Conservation (phyloP, 768 basidiomycete genomes). For the Hirschioporus abietinus region DNA sequence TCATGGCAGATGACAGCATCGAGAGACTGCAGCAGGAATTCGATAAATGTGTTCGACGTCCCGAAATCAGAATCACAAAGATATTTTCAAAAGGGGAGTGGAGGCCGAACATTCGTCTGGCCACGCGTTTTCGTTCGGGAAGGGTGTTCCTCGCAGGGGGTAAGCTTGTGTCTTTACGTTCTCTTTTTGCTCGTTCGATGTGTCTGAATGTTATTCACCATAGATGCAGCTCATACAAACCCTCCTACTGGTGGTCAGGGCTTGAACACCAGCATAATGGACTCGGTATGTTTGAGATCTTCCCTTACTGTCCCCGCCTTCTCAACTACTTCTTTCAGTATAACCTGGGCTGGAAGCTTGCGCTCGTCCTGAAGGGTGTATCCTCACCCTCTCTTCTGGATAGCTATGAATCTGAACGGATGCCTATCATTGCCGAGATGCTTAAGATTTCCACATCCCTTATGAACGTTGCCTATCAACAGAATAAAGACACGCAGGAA, state of each 20-base stretch:
- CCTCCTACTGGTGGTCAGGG: slow-evolving; percentile 40
- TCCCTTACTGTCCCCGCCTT: neutral
- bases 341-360: slow-evolving; percentile 43
- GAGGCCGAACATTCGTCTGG: slow-evolving; percentile 46
- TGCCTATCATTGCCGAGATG: slow-evolving; percentile 42
- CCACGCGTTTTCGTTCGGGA: slow-evolving; percentile 33
- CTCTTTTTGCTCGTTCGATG: neutral
- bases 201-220: neutral
- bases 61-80: slow-evolving; percentile 4
- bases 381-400: slow-evolving; percentile 32
- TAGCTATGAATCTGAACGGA: slow-evolving; percentile 37
- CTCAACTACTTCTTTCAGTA: slow-evolving; percentile 18
- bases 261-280: slow-evolving; percentile 33
- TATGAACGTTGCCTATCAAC: slow-evolving; percentile 8
- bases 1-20: slow-evolving; percentile 21
- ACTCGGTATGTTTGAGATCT: slow-evolving; percentile 25
- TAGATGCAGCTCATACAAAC: slow-evolving; percentile 47
- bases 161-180: slow-evolving; percentile 15
- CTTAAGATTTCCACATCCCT: slow-evolving; percentile 32
- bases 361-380: slow-evolving; percentile 33
- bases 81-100: slow-evolving; percentile 4
- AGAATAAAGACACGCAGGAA: slow-evolving; percentile 5
- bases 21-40: slow-evolving; percentile 23
- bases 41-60: slow-evolving; percentile 12
- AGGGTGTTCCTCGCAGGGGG: slow-evolving; percentile 46